A percentile compares a stretch with the other conserved stretches of the same genome.
Evolutionary conservation across 495 filamentous ascomycete genomes (phyloP).

Genomic region (Penicillium coffeae): DNA sequence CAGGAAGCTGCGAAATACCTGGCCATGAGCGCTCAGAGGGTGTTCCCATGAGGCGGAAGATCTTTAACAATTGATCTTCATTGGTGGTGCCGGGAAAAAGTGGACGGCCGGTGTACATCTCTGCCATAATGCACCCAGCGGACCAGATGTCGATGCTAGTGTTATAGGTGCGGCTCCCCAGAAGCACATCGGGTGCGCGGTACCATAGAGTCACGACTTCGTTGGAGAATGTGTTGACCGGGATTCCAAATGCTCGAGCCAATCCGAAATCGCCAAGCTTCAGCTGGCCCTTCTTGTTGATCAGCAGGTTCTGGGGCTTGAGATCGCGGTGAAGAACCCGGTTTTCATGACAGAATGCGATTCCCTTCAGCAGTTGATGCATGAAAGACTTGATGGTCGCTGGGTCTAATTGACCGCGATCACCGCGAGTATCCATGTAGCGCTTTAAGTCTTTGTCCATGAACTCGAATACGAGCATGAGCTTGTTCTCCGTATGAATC

Average conservation of each 20-base stretch:
- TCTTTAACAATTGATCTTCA: conserved; percentile 91
- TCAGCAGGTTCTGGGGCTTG: conserved; percentile 97
- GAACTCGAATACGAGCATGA: conserved; percentile 98
- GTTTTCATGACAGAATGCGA: conserved; percentile 96
- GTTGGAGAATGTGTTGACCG: conserved; percentile 97
- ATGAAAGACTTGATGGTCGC: conserved; percentile 94
- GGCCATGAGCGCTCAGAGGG: conserved; percentile 92
- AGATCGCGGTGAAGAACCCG: conserved; percentile 93
- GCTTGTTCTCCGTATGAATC: conserved; percentile 98
- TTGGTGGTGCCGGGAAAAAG: conserved; percentile 95
- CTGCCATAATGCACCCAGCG: conserved; percentile 96
- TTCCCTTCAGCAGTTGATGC: conserved; percentile 89
- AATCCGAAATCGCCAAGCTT: conserved; percentile 98
- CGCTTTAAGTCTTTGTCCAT: conserved; percentile 99
- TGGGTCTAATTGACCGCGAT: conserved; percentile 78
- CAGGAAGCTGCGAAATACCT: conserved; percentile 81
- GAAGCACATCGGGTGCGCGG: conserved; percentile 86
- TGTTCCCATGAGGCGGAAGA: conserved; percentile 96
- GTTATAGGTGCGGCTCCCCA: conserved; percentile 89
- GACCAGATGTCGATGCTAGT: conserved; percentile 98
- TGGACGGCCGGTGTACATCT: conserved; percentile 92
- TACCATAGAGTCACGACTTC: conserved; percentile 98
- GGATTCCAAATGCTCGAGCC: conserved; percentile 85
- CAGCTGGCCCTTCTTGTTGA: conserved; percentile 89
- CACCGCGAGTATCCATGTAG: conserved; percentile 91